Evolutionary conservation across 208 protist genomes (phyloP).

Genomic region (Leishmania tropica): DNA sequence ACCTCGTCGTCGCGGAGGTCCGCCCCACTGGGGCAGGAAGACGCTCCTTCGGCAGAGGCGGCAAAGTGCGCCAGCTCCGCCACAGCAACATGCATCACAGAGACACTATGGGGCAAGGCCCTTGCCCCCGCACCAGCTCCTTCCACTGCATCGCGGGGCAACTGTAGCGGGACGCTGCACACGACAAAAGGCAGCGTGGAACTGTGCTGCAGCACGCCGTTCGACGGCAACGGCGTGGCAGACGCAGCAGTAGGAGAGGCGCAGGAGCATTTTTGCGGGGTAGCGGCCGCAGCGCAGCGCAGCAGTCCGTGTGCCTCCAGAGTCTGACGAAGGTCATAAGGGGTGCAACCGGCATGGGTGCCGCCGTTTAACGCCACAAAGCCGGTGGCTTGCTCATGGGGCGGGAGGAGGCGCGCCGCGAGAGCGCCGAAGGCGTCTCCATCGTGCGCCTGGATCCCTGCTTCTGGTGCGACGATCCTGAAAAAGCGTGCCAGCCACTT

Average conservation of each 20-base stretch:
- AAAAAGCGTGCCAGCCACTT: slow-evolving; percentile 32
- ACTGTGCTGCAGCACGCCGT: slow-evolving; percentile 20
- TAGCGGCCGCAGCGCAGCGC: not conserved
- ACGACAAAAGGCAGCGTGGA: slow-evolving; percentile 41
- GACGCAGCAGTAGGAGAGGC: not conserved
- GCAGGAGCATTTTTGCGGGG: not conserved
- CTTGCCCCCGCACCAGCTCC: not conserved
- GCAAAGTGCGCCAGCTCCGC: not conserved
- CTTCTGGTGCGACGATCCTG: not conserved
- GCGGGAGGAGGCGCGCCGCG: not conserved
- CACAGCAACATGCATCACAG: not conserved
- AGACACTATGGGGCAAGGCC: not conserved
- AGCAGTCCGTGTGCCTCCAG: slow-evolving; percentile 33
- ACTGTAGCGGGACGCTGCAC: slow-evolving; percentile 9
- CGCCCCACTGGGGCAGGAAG: not conserved
- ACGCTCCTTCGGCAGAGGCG: not conserved
- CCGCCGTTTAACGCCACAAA: slow-evolving; percentile 73
- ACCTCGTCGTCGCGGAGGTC: not conserved
- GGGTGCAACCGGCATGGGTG: slow-evolving; percentile 47
- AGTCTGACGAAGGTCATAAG: slow-evolving; percentile 38
- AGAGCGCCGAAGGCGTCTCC: not conserved
- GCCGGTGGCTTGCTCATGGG: slow-evolving; percentile 20
- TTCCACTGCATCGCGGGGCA: not conserved
- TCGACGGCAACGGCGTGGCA: not conserved
- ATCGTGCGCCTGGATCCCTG: not conserved